Base-by-base conservation (phyloP, 768 basidiomycete genomes). In the Neoboletus brunneissimus region DNA sequence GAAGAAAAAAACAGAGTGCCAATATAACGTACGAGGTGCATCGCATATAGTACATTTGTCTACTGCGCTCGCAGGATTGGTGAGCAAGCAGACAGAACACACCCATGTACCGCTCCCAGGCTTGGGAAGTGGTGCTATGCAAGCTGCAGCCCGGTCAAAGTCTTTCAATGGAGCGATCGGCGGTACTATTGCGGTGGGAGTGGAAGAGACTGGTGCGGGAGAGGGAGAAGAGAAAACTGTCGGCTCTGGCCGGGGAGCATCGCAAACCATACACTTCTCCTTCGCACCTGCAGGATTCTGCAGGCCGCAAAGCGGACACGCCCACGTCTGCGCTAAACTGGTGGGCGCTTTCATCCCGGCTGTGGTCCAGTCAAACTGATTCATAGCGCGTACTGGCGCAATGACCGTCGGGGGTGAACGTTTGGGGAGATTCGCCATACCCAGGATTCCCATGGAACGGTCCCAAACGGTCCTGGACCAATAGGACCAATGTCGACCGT, bases 321-420 rank as follows among this genome's bases (percentile, higher is more conserved):
- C 80, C 88, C 88, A 90, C 20, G 58, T 62, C 45, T 61, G 64
- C 6, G 56, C 51, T n/a, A 60, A 27, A 34, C 59, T 51, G 15
- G 63, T 58, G 6, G 83, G 79, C 3, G 77, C 67, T 59, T 80
- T 85, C 53, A 81, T 67, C 4, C 85, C 87, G 1, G 84, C 84
- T 12, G 83, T 84, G 2, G 78, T 74, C 80, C 83, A 88, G 62
- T 87, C 75, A 61, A 88, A 88, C 32, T 74, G 73, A 41, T 75
- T 72, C 40, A 70, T 61, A 3, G 65, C 54, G 3, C 69, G 54
- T 16, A 57, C 51, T 12, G 70, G 54, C n/a, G 56, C 45, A 40
- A 63, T 49, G 53, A 45, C n/a, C n/a, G n/a, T n/a, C 45, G 13
- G 49, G 53, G n/a, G 54, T 53, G 59, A 79, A 73, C 38, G n/a